Base-by-base conservation (phyloP, 352 stramenopile genomes). In the Phytophthora cactorum region DNA sequence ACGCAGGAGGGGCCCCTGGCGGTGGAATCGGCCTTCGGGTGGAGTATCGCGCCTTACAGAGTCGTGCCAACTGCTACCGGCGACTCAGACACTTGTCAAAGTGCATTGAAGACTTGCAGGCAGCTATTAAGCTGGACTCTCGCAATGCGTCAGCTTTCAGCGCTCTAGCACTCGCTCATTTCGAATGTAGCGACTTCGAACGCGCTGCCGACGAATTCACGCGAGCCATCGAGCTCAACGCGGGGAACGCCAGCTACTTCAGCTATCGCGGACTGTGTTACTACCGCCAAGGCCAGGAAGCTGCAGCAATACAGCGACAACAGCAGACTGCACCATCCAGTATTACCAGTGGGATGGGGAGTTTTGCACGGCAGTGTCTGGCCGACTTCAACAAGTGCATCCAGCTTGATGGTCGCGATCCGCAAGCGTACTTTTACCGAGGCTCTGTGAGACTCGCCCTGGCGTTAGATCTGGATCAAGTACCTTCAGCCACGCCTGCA, bases 341-440 rank as follows among this genome's bases (percentile, higher is more conserved):
- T n/a, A 38, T 53, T 49, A 57, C 47, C 61, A 75, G 31, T 47
- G 56, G 63, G 15, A 63, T 72, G 52, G 58, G 63, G 3, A 17
- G 53, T 14, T 84, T 77, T 36, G 83, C 75, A n/a, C 83, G 81
- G 10, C 63, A 78, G 51, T 90, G 80, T 41, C 70, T 92, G 28
- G 70, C 73, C 4, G 86, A 95, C 55, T 87, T 95, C 32, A 92
- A 92, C 51, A 72, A 74, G 31, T 81, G 79, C 28, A 87, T 95
- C 59, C 80, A 92, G 53, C 72, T 95, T 15, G 85, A 93, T 38
- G 83, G 86, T 22, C 86, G 81, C 6, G 84, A 93, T 44, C 80
- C 85, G 0, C 78, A 92, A 56, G 75, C 83, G 28, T 93, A 93
- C 66, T 93, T 91, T 60, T 92, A 92, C 32, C 77, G 86, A 10